Evolutionary conservation across 2,329 filamentous ascomycete species (phyloP), one percentile per base, ranked within the genome.

Genomic region (Onygenales sp.): DNA sequence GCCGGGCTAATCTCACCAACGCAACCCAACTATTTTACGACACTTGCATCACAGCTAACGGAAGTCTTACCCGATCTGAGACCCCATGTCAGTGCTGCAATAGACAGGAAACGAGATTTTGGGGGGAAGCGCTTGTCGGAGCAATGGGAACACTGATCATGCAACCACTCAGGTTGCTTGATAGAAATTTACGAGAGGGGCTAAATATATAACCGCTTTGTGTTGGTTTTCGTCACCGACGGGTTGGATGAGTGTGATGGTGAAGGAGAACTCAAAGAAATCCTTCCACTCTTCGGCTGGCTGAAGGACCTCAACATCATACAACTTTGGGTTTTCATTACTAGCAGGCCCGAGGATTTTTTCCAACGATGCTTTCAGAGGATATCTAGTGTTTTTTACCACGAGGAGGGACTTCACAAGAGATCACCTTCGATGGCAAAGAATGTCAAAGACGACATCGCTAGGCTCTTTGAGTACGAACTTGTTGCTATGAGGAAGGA

Each of bases 211-310:
- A 17, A 17, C 17, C 17, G 47, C 49, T 43, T 39, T 50, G 48
- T 42, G 10, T 37, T 54, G 7, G 50, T 63, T 31, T 27, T 67
- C 17, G 57, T 66, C 5, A 57, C 67, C 45, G 62, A 67, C 54
- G 63, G 63, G 13, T 52, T 67, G 9, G 63, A 66, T 49, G 63
- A 67, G 52, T 67, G 63, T 53, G 58, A 62, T 6, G 48, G 49
- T 45, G 58, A 63, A 43, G 48, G 56, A 13, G 56, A 63, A 46
- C 54, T 61, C 3, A 50, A 39, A 36, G 49, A 55, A 10, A 60
- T 67, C 11, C 39, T 65, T 36, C 55, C 49, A 36, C 57, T 65
- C 11, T 47, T 65, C 11, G 49, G 54, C 10, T 42, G 52, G 43
- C 17, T 60, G n/a, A 49, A 50, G 31, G 31, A 52, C 32, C 32